Evolutionary conservation across 2,329 filamentous ascomycete species (phyloP).

Genomic region (Xylaria sp.): DNA sequence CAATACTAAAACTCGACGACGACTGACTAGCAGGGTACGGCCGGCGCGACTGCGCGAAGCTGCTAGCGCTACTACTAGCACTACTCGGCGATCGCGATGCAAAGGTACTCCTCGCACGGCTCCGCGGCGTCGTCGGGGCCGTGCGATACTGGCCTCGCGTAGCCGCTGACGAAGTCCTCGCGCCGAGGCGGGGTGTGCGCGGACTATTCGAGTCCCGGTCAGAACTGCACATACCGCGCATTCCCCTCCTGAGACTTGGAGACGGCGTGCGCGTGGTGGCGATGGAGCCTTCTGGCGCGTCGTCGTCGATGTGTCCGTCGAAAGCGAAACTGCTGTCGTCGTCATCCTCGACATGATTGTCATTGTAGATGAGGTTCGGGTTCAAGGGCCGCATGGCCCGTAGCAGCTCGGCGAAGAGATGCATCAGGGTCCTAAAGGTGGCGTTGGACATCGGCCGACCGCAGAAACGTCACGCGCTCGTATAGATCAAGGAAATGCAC

Average conservation of each 20-base stretch:
- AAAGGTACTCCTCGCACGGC: constrained; percentile 44
- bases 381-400: constrained; percentile 74
- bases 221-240: constrained; percentile 29
- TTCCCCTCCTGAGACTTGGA: constrained; percentile 28
- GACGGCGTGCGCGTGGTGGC: constrained; percentile 46
- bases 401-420: constrained; percentile 80
- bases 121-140: constrained; percentile 60
- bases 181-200: constrained; percentile 40
- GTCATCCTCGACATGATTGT: constrained; percentile 5
- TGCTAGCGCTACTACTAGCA: constrained; percentile 31
- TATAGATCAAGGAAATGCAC: constrained; percentile 76
- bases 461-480: constrained; percentile 85
- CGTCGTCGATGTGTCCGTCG: constrained; percentile 44
- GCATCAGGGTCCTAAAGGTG: constrained; percentile 81
- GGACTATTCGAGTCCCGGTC: constrained; percentile 31
- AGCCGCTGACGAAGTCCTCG: constrained; percentile 50
- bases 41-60: constrained; percentile 50
- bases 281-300: constrained; percentile 50
- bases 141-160: constrained; percentile 56
- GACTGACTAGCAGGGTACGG: constrained; percentile 45
- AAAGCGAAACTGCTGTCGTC: constrained; percentile 35
- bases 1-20: constrained; percentile 32
- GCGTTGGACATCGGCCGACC: constrained; percentile 68
- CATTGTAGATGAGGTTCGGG: constrained; percentile 52
- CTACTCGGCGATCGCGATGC: constrained; percentile 43